A percentile compares a stretch with the other conserved stretches of the same genome.
Conservation (phyloP, 257 asterid species). For the Solanum pennellii region DNA sequence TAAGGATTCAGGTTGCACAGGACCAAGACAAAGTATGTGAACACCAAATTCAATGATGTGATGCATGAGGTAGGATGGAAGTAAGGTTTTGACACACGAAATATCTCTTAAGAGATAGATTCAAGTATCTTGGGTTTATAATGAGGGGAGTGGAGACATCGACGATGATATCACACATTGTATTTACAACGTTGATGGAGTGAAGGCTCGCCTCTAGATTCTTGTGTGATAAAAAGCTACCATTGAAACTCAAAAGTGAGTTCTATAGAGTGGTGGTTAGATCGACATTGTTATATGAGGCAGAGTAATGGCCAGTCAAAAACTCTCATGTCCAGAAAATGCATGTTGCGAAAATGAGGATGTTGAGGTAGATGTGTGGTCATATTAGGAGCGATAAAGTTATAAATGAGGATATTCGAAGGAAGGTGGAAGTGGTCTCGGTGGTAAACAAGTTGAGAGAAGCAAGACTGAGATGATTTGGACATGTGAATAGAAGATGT, state of each 20-base stretch:
- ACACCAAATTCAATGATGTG: background rate
- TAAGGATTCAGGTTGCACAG: background rate
- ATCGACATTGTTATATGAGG: background rate
- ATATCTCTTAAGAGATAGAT: background rate
- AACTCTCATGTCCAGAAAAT: background rate
- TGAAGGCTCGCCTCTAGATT: background rate
- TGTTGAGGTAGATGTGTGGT: background rate
- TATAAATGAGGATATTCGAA: background rate
- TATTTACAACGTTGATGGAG: background rate
- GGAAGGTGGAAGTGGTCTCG: background rate
- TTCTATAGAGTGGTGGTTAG: background rate
- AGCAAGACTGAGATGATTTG: background rate
- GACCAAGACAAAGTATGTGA: background rate
- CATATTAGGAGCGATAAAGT: background rate
- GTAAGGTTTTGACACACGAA: background rate
- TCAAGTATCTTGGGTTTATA: background rate
- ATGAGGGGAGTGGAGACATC: background rate
- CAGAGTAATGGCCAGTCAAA: background rate
- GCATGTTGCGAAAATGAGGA: background rate
- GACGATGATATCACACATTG: background rate
- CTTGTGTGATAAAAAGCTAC: background rate
- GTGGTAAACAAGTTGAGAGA: background rate
- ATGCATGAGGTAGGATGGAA: background rate
- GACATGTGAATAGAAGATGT: background rate
- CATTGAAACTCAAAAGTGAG: background rate